phyloP scores from a whole-genome alignment of 345 rosid species.

The rapeseed (Brassica napus) region Da-Ae NC_063435.1:27814501-27815000 shows the following conservation, averaged over 20 bases:
- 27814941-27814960: slow-evolving; percentile 13
- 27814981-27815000: background rate
- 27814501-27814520: background rate
- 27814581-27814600: background rate
- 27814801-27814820: background rate
- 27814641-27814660: background rate
- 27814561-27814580: slow-evolving; percentile 19
- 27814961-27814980: background rate
- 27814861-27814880: background rate
- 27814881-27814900: slow-evolving; percentile 6
- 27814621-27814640: background rate
- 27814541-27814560: background rate
- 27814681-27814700: slow-evolving; percentile 8
- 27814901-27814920: slow-evolving; percentile 22
- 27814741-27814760: background rate
- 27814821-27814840: background rate
- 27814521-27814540: background rate
- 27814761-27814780: slow-evolving; percentile 8
- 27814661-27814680: background rate
- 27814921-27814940: slow-evolving; percentile 19
- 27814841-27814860: slow-evolving; percentile 25
- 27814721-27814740: background rate
- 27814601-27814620: background rate
- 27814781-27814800: background rate
- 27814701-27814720: slow-evolving; percentile 10